Evolutionary conservation across 163 green algal species (phyloP), one percentile per base, ranked within the genome.

Genomic region (Scenedesmus sp.): DNA sequence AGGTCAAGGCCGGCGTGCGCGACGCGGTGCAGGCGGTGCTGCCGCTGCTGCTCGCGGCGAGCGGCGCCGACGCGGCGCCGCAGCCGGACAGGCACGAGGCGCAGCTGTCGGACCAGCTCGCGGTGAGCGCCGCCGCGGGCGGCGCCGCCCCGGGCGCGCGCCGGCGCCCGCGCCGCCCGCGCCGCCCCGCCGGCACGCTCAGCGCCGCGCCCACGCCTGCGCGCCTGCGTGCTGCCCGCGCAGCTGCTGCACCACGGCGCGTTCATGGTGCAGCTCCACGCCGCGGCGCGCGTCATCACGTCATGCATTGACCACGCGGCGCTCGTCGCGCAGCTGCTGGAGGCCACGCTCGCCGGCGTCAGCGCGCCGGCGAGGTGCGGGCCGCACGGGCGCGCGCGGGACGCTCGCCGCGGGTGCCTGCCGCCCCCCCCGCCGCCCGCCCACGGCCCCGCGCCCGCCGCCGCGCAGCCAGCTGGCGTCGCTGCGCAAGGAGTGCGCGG

Each of bases 241-340:
- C 81, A 88, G 79, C 70, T 53, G 15, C 77, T 94, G 70, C 62
- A 78, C 10, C 84, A 89, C 24, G 60, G 85, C 15, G 81, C 81
- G 29, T 93, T 93, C 81, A 83, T 91, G 80, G 84, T 86, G 87
- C 65, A 93, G 69, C 82, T 93, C 50, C 75, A 84, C 58, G 86
- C 84, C 2, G 80, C 89, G 45, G 33, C 86, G 24, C 60, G 77
- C 5, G 79, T 83, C 4, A 56, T 79, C 11, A 42, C 71, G 29
- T 66, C 77, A 2, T 90, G 75, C 57, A 26, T 91, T 36, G 69
- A 77, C 24, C 80, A 82, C 57, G 70, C 39, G 2, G 22, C 50
- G 51, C 13, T 57, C 31, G 64, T 88, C 47, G 79, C 67, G 9
- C 7, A 29, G 29, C 28, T 86, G 39, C 48, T 88, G 57, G 83